Percentiles rank a stretch among this genome's conserved stretches.
Evolutionary conservation across 2,329 filamentous ascomycete genomes (phyloP).

Genomic region (Huntiella abstrusa): DNA sequence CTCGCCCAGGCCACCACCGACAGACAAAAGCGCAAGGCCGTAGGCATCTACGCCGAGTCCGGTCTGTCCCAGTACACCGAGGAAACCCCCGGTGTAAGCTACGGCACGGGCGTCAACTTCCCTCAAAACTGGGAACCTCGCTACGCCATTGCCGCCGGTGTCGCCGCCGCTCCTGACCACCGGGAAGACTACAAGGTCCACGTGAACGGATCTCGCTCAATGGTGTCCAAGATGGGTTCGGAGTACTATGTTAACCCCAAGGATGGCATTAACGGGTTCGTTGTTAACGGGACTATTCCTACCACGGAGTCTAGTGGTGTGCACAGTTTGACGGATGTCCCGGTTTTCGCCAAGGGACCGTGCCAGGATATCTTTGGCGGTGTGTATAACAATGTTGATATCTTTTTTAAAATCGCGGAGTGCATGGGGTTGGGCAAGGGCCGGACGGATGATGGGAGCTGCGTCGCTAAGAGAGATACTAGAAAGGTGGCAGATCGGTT

Average conservation of each 20-base stretch:
- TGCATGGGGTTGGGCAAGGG: slow-evolving; percentile 37
- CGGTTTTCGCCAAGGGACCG: slow-evolving; percentile 60
- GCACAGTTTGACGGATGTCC: slow-evolving; percentile 60
- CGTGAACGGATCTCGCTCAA: slow-evolving; percentile 41
- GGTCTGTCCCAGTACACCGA: slow-evolving; percentile 59
- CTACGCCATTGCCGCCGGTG: slow-evolving; percentile 58
- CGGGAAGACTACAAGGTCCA: slow-evolving; percentile 60
- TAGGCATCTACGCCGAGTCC: slow-evolving; percentile 55
- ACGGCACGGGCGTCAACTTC: slow-evolving; percentile 58
- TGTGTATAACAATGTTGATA: slow-evolving; percentile 50
- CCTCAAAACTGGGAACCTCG: slow-evolving; percentile 71
- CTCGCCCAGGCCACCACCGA: slow-evolving; percentile 44
- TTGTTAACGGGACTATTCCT: slow-evolving; percentile 59
- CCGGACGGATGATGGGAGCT: slow-evolving; percentile 6
- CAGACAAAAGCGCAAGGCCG: slow-evolving; percentile 54
- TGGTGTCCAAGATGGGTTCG: slow-evolving; percentile 34
- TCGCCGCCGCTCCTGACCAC: slow-evolving; percentile 53
- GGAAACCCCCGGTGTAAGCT: slow-evolving; percentile 38
- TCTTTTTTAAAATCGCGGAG: slow-evolving; percentile 56
- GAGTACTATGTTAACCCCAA: slow-evolving; percentile 50
- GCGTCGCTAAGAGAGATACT: slow-evolving; percentile 3
- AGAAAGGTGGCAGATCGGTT: slow-evolving; percentile 9
- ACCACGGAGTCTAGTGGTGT: slow-evolving; percentile 47
- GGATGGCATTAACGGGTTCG: slow-evolving; percentile 46
- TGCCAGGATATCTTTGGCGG: slow-evolving; percentile 62